Evolutionary conservation across 75 land plant genomes (phyloP), one percentile per base, ranked within the genome.

Genomic region (Cupressus sempervirens): DNA sequence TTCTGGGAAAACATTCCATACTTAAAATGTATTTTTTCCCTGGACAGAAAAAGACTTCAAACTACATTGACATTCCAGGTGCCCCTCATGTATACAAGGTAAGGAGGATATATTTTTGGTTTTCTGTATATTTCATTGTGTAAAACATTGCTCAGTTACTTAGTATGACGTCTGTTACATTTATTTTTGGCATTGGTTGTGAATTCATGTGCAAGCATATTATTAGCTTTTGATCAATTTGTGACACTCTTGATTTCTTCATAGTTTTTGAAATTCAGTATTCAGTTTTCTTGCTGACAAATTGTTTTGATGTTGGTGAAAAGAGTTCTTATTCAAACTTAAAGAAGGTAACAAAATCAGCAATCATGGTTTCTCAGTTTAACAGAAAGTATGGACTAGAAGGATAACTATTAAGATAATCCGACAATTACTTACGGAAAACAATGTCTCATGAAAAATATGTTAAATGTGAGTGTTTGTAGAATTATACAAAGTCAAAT

Each of bases 41-140:
- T 85, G 98, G 98, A 58, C 99, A 96, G 87, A 86, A 87, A 84
- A 91, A 88, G 86, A 93, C 94, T 72, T 93, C 97, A 36, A 91
- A 88, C 87, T 85, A 84, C 83, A 86, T 92, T 50, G 90, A 90
- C 46, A 89, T 97, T 79, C 88, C 89, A 72, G 99, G 99, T 85
- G 96, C 98, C 85, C 98, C 99, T 56, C 93, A 96, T 91, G 95
- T 97, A 40, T 92, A 88, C 88, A 94, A 97, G 99, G 99, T 97
- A 88, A 81, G 83, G 41, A 30, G 13, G 43, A 30, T 26, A 29
- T 50, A 32, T 29, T n/a, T n/a, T 82, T 82, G 30, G 26, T 77
- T 0, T 77, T 38, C 20, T 13, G 15, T 32, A 72, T 72, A 10
- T 72, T 35, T 29, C 32, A 32, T 72, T 14, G 13, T 4, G 74